phyloP scores from a whole-genome alignment of 371 early-diverging fungal genomes.

The Haplosporangium sp. region DNA sequence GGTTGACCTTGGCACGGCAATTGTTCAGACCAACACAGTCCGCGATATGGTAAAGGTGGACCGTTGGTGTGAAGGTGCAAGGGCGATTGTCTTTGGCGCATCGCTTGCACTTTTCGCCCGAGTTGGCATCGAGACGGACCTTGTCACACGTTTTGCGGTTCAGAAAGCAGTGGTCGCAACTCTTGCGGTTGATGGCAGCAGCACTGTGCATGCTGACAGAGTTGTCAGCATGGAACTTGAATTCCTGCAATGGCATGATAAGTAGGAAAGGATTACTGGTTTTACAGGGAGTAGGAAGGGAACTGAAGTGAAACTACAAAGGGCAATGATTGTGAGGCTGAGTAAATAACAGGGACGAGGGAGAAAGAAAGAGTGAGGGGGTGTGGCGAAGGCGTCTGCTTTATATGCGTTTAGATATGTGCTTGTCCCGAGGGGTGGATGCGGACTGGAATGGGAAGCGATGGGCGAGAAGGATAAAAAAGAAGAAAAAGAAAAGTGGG shows the following conservation, averaged over 20 bases:
- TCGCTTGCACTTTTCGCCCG: constrained; percentile 50
- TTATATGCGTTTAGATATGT: neutral
- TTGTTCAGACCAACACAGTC: constrained; percentile 56
- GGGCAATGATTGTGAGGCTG: neutral
- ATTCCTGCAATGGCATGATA: constrained; percentile 45
- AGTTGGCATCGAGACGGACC: constrained; percentile 45
- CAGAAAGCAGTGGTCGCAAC: constrained; percentile 54
- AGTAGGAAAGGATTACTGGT: neutral
- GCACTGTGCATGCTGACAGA: constrained; percentile 47
- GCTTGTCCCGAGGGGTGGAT: neutral
- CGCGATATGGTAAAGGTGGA: constrained; percentile 53
- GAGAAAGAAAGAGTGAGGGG: neutral
- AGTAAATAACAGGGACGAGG: neutral
- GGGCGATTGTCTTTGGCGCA: constrained; percentile 55
- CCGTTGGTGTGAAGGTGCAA: constrained; percentile 54
- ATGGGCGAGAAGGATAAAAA: neutral
- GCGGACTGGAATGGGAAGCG: neutral
- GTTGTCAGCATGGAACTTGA: constrained; percentile 53
- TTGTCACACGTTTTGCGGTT: constrained; percentile 56
- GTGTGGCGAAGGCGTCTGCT: neutral
- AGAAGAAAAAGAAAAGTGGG: constrained; percentile 5
- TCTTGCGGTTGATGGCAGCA: constrained; percentile 52
- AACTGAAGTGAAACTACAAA: neutral
- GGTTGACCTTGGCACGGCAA: constrained; percentile 55
- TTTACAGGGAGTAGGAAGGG: neutral